Evolutionary conservation across 106 monocot genomes (phyloP).

Genomic region (Gastrodia elata): DNA sequence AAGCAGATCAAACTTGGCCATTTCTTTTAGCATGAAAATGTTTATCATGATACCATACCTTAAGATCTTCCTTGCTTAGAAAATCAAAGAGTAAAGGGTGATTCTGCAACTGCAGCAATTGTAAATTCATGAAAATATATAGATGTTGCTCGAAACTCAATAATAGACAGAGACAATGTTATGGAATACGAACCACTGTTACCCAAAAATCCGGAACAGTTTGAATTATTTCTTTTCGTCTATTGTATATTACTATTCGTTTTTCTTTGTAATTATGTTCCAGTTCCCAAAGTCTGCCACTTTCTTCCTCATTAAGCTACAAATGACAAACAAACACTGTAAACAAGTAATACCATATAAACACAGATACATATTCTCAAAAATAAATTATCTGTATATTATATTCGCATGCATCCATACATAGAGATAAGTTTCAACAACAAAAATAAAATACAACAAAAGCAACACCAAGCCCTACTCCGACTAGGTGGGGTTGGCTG

Average conservation of each 20-base stretch:
- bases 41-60: conserved; percentile 33
- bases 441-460: not conserved
- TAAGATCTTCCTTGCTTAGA: conserved; percentile 69
- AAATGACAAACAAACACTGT: not conserved
- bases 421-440: not conserved
- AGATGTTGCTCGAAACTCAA: not conserved
- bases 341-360: not conserved
- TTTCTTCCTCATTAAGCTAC: conserved; percentile 83
- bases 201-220: conserved; percentile 89
- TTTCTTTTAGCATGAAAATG: not conserved
- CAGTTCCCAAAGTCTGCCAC: conserved; percentile 84
- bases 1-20: not conserved
- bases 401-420: too few species aligned
- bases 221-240: conserved; percentile 55
- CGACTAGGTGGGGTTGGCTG: too few species aligned
- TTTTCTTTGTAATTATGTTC: conserved; percentile 89
- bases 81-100: conserved; percentile 75
- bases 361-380: not conserved
- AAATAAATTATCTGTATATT: too few species aligned
- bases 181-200: conserved; percentile 50
- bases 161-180: not conserved
- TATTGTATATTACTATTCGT: conserved; percentile 64
- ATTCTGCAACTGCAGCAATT: conserved; percentile 60
- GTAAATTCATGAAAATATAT: not conserved
- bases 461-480: not conserved